Evolutionary conservation across 1,284 basidiomycete genomes (phyloP).

Genomic region (Ceratorhiza oryzae-sativae): DNA sequence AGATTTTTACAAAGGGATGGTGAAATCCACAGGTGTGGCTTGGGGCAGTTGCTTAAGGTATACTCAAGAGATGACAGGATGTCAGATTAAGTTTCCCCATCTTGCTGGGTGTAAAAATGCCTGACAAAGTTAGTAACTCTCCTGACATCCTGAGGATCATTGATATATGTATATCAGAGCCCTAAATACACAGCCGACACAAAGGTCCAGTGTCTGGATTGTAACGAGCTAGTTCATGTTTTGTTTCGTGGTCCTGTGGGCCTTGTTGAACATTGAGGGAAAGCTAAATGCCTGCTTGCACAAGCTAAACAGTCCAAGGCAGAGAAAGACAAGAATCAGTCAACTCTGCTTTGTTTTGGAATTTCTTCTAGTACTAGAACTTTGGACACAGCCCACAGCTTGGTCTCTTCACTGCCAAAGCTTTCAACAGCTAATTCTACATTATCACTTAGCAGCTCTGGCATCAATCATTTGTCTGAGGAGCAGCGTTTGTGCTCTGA

Average conservation of each 20-base stretch:
- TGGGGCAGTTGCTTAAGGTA: too few relatives aligned
- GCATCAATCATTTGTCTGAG: too few relatives aligned
- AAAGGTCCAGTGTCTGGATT: neutral
- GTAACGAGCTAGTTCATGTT: neutral
- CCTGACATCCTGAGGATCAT: neutral
- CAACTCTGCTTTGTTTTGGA: neutral
- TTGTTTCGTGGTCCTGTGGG: neutral
- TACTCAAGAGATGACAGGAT: too few relatives aligned
- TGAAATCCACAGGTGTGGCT: too few relatives aligned
- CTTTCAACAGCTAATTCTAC: too few relatives aligned
- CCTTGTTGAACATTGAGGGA: neutral
- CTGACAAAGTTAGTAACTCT: neutral
- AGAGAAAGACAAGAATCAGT: neutral
- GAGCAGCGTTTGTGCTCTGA: too few relatives aligned
- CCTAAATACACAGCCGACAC: neutral
- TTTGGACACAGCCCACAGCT: too few relatives aligned
- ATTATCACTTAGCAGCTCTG: too few relatives aligned
- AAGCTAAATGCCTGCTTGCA: neutral
- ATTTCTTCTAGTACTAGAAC: neutral
- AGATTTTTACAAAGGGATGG: too few relatives aligned
- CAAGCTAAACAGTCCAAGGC: neutral
- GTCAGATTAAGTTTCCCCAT: too few relatives aligned
- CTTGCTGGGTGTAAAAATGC: too few relatives aligned
- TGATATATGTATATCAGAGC: neutral
- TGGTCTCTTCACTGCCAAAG: too few relatives aligned